phyloP scores from a whole-genome alignment of 768 basidiomycete genomes.

The Antrodiella citrinella region DNA sequence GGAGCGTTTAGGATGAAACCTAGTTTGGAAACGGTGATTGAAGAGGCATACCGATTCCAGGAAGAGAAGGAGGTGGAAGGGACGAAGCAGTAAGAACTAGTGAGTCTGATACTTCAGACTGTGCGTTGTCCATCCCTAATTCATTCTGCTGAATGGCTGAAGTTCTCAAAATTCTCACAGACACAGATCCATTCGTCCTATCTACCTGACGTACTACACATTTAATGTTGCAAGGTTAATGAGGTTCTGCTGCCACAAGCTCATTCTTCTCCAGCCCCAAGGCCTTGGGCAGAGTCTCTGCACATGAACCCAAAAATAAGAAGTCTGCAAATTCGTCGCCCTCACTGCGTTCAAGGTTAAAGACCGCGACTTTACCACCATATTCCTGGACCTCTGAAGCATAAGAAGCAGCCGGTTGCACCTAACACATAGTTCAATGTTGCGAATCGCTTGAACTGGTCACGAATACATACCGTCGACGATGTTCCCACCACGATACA shows the following conservation, averaged over 20 bases:
- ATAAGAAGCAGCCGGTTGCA: constrained; percentile 26
- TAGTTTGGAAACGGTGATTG: constrained; percentile 40
- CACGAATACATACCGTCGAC: constrained; percentile 27
- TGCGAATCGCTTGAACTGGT: too few relatives aligned
- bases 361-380: constrained; percentile 29
- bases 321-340: constrained; percentile 38
- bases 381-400: constrained; percentile 14
- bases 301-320: constrained; percentile 42
- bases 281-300: constrained; percentile 33
- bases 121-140: too few relatives aligned
- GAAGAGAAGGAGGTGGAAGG: background rate
- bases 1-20: constrained; percentile 36
- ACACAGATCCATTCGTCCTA: too few relatives aligned
- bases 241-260: too few relatives aligned
- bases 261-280: background rate
- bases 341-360: constrained; percentile 22
- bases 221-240: too few relatives aligned
- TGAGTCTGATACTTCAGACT: too few relatives aligned
- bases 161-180: too few relatives aligned
- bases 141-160: too few relatives aligned
- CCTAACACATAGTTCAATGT: too few relatives aligned
- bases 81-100: background rate
- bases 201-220: too few relatives aligned
- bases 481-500: constrained; percentile 34
- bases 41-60: constrained; percentile 11